Evolutionary conservation across 1,284 basidiomycete genomes (phyloP).

Genomic region (Ceratobasidium sp.): DNA sequence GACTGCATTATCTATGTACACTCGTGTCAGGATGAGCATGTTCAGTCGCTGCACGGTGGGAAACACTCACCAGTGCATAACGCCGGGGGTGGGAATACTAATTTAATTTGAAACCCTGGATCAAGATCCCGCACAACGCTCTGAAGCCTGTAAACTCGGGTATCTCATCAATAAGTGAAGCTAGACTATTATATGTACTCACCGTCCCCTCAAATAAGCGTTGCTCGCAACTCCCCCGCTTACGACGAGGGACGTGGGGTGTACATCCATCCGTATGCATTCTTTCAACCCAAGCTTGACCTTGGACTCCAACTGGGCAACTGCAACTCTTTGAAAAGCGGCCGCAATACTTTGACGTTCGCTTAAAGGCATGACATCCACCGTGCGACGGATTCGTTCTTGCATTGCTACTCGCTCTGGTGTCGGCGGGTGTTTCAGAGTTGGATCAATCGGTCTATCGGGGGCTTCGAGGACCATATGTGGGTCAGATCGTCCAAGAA

Average conservation of each 20-base stretch:
- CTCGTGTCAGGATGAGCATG: slow-evolving; percentile 16
- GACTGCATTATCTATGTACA: slow-evolving; percentile 83
- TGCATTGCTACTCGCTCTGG: slow-evolving; percentile 34
- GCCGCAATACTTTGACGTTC: slow-evolving; percentile 64
- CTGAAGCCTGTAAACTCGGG: slow-evolving; percentile 1
- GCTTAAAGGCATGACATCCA: slow-evolving; percentile 33
- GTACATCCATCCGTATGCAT: slow-evolving; percentile 61
- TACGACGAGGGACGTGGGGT: slow-evolving; percentile 74
- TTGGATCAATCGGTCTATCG: background rate
- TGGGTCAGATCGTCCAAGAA: slow-evolving; percentile 35
- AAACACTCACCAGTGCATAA: slow-evolving; percentile 81
- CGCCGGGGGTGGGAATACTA: slow-evolving; percentile 75
- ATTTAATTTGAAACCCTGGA: slow-evolving; percentile 56
- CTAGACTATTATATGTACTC: slow-evolving; percentile 47
- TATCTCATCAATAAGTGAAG: background rate
- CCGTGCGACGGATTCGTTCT: slow-evolving; percentile 48
- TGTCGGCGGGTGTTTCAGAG: slow-evolving; percentile 28
- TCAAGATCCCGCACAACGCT: background rate
- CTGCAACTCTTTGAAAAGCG: slow-evolving; percentile 79
- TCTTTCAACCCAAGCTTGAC: slow-evolving; percentile 70
- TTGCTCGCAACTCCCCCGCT: slow-evolving; percentile 95
- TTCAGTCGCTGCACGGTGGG: no score
- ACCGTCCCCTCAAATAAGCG: slow-evolving; percentile 74
- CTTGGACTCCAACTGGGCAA: slow-evolving; percentile 82
- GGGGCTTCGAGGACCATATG: background rate